A percentile compares a stretch with the other conserved stretches of the same genome.
Conservation (phyloP, 768 basidiomycete species). For the Kwoniella shandongensis region DNA sequence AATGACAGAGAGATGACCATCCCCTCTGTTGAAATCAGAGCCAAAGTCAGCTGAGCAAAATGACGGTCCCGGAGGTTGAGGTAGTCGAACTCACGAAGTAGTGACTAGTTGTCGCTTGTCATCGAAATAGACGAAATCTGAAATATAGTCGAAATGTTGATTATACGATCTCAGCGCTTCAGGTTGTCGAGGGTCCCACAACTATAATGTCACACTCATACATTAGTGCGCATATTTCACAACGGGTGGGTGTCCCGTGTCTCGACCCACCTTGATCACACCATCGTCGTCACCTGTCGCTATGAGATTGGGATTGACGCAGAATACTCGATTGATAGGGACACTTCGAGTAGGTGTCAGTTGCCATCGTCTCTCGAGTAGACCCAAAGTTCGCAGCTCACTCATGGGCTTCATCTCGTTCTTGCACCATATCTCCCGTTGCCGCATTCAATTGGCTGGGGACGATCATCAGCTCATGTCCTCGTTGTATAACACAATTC, state of each 20-base stretch:
- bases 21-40: constrained; percentile 64
- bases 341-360: constrained; percentile 57
- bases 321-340: constrained; percentile 81
- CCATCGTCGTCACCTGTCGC: constrained; percentile 93
- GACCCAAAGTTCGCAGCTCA: too few relatives aligned
- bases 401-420: constrained; percentile 46
- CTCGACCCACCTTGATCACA: constrained; percentile 71
- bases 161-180: constrained; percentile 67
- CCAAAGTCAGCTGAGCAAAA: not conserved
- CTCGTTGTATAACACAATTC: too few relatives aligned
- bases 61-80: not conserved
- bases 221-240: not conserved
- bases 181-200: constrained; percentile 81
- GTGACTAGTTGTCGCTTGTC: constrained; percentile 81
- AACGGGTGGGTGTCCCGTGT: not conserved
- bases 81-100: constrained; percentile 67
- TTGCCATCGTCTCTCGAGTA: not conserved
- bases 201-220: constrained; percentile 57
- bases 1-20: constrained; percentile 88
- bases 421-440: constrained; percentile 36
- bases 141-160: constrained; percentile 93
- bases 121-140: constrained; percentile 81
- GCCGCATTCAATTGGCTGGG: constrained; percentile 31
- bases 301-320: constrained; percentile 68
- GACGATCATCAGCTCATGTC: constrained; percentile 18